phyloP scores from a whole-genome alignment of 2,329 filamentous ascomycete genomes.

The Tolypocladium sp. region DNA sequence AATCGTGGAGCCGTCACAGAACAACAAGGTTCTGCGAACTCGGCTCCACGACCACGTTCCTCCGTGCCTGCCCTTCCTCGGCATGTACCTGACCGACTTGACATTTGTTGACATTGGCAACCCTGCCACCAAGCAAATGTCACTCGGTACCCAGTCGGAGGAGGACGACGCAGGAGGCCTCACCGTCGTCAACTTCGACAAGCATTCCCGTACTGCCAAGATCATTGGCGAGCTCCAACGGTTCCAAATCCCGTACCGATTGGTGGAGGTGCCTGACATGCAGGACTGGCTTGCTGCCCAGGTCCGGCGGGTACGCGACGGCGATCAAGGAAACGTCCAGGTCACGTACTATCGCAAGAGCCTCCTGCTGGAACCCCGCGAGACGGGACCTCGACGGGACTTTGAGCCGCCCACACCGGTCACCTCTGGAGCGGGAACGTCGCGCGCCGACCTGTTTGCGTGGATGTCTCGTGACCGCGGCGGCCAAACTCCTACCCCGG shows the following conservation, averaged over 20 bases:
- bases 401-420: slow-evolving; percentile 22
- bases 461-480: slow-evolving; percentile 42
- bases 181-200: slow-evolving; percentile 94
- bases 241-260: slow-evolving; percentile 87
- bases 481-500: slow-evolving; percentile 15
- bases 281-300: slow-evolving; percentile 88
- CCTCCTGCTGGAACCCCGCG: slow-evolving; percentile 70
- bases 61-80: slow-evolving; percentile 89
- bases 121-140: slow-evolving; percentile 69
- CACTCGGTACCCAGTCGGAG: slow-evolving; percentile 33
- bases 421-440: slow-evolving; percentile 16
- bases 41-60: slow-evolving; percentile 79
- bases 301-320: slow-evolving; percentile 63
- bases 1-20: slow-evolving; percentile 84
- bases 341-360: slow-evolving; percentile 71
- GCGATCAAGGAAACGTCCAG: slow-evolving; percentile 46
- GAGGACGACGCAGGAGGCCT: slow-evolving; percentile 58
- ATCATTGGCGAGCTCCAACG: slow-evolving; percentile 93
- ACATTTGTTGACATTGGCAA: slow-evolving; percentile 96
- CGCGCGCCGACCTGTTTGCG: slow-evolving; percentile 34
- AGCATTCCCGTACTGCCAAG: slow-evolving; percentile 87
- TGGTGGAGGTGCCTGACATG: slow-evolving; percentile 75
- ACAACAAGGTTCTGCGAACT: slow-evolving; percentile 78
- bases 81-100: slow-evolving; percentile 91
- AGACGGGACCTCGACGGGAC: slow-evolving; percentile 28